phyloP scores from a whole-genome alignment of 2,329 filamentous ascomycete species.

The Apiospora phragmitis region DNA sequence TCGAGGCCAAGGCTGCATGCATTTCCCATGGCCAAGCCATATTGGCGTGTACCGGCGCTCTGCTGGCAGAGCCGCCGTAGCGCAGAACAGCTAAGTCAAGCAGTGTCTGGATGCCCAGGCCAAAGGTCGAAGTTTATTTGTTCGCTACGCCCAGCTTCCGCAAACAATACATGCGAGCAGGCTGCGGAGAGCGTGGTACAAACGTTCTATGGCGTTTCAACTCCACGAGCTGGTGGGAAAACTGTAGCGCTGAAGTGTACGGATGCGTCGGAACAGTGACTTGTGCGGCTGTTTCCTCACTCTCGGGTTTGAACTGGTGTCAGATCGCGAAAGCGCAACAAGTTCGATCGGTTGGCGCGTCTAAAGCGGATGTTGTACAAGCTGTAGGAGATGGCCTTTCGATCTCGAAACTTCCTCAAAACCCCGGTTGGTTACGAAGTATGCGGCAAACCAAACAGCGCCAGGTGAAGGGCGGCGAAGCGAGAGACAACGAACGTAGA shows the following conservation, averaged over 20 bases:
- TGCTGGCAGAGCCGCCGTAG: constrained; percentile 2
- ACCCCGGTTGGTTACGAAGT: neutral
- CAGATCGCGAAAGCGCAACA: neutral
- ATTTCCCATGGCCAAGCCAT: neutral
- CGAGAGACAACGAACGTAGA: neutral
- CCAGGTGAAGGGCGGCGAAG: neutral
- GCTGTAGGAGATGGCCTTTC: neutral
- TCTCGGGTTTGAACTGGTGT: neutral
- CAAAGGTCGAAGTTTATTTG: neutral
- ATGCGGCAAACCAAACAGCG: neutral
- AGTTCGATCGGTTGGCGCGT: neutral
- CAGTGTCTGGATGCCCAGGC: neutral
- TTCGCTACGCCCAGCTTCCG: neutral
- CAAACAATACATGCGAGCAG: neutral
- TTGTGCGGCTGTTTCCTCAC: neutral
- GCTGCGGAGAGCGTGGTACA: neutral
- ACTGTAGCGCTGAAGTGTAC: neutral
- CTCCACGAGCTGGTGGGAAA: neutral
- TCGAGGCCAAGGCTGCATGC: constrained; percentile 15
- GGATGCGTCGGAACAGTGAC: neutral
- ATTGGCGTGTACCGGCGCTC: neutral
- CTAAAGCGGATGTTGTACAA: neutral
- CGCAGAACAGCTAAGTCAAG: neutral
- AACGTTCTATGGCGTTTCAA: neutral
- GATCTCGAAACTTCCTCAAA: neutral